Conservation (phyloP, 257 asterid genomes). For the Solanum etuberosum region DNA sequence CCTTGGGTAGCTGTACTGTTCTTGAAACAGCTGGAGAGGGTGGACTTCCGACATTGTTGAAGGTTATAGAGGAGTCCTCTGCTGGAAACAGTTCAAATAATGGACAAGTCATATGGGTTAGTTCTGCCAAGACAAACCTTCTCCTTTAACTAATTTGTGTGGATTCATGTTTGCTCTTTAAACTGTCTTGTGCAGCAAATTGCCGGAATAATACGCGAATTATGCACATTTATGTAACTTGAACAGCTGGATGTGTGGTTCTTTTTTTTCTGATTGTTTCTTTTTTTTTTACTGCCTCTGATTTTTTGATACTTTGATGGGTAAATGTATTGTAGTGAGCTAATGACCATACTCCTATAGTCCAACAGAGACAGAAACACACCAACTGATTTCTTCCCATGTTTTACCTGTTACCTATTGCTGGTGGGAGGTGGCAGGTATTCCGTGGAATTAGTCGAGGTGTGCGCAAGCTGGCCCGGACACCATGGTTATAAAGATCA, state of each 20-base stretch:
- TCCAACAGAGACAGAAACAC: not conserved
- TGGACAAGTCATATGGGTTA: constrained; percentile 48
- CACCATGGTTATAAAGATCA: not conserved
- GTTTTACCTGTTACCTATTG: not conserved
- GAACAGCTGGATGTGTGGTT: not conserved
- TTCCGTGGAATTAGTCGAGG: not conserved
- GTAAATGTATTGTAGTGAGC: not conserved
- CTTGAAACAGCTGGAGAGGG: constrained; percentile 60
- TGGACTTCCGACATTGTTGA: constrained; percentile 31
- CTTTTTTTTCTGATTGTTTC: not conserved
- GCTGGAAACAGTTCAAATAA: constrained; percentile 3
- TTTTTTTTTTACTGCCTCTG: not conserved
- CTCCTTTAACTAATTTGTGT: not conserved
- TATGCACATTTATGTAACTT: not conserved
- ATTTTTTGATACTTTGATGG: not conserved
- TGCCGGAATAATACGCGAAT: not conserved
- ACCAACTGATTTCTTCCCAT: not conserved
- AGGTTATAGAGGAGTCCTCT: constrained; percentile 34
- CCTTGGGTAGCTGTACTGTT: constrained; percentile 33
- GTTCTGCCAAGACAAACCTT: not conserved
- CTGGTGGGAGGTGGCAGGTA: not conserved
- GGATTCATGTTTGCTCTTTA: not conserved
- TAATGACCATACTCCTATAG: not conserved
- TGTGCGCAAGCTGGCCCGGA: not conserved
- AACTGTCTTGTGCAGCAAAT: not conserved